phyloP scores from a whole-genome alignment of 2,329 filamentous ascomycete genomes.

The Helicocarpus griseus region DNA sequence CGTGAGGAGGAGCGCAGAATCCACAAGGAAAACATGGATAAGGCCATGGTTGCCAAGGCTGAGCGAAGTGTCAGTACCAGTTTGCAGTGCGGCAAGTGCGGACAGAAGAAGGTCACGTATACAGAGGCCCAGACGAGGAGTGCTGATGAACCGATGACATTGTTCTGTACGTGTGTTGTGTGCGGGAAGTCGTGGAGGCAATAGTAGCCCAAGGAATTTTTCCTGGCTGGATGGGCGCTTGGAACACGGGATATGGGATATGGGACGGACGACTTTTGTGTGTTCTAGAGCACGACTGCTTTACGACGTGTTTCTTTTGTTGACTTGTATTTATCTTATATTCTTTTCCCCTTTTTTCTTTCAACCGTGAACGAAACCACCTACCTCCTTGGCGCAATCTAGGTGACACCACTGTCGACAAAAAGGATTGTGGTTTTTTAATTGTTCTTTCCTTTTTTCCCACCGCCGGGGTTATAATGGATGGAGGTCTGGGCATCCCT shows the following conservation, averaged over 20 bases:
- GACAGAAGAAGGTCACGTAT: constrained; percentile 89
- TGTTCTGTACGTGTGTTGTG: constrained; percentile 40
- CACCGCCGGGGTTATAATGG: not conserved
- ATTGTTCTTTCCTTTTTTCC: not conserved
- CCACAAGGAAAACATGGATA: constrained; percentile 89
- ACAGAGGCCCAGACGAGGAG: constrained; percentile 89
- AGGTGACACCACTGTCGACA: too few relatives aligned
- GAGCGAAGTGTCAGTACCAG: constrained; percentile 85
- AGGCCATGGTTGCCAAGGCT: constrained; percentile 85
- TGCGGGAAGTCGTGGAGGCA: constrained; percentile 41
- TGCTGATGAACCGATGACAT: constrained; percentile 74
- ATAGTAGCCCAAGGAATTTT: constrained; percentile 12
- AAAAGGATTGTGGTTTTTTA: not conserved
- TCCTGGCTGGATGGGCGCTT: not conserved
- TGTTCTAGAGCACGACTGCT: not conserved
- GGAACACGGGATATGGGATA: not conserved
- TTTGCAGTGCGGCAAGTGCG: constrained; percentile 84
- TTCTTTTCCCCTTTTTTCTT: constrained; percentile 1
- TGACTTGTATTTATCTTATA: not conserved
- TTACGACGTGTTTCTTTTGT: not conserved
- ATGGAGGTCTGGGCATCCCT: too few relatives aligned
- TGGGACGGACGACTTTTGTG: not conserved
- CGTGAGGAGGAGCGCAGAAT: constrained; percentile 65
- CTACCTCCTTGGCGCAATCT: too few relatives aligned
- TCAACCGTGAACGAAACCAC: too few relatives aligned